Base-by-base conservation (phyloP, 331 rosid species). In the Spiraea crenata region DNA sequence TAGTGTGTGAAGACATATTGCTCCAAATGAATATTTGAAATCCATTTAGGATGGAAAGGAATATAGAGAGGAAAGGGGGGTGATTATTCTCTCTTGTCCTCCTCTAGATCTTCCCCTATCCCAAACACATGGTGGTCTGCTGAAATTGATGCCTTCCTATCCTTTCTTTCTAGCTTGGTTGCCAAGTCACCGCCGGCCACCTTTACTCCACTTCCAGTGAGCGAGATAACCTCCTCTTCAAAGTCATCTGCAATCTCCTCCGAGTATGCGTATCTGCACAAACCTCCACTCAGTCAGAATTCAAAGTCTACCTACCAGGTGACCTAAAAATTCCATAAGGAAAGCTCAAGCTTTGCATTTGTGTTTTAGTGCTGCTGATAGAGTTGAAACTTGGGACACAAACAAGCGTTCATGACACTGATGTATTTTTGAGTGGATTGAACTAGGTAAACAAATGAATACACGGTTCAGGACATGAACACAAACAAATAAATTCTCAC, bases 41-140 rank as follows among this genome's bases (percentile, higher is more conserved):
- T 63, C 63, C 57, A 7, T 8, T 12, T 44, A 37, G 14, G 65
- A 3, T 20, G 17, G 12, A 51, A 37, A 7, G 31, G 50, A 19
- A 17, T 16, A 11, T 5, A 44, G 7, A 15, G 45, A 56, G 54
- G 15, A 4, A 13, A 45, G 17, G 35, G 44, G 41, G 20, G 31
- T 39, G 15, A 58, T 73, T 77, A 92, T 64, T 90, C 96, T 82
- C 98, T 81, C 84, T 90, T 92, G 75, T 90, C 98, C 71, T 92
- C 98, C 81, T 92, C 98, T 39, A 84, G 42, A 83, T 86, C 96
- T 82, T 86, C 95, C 39, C 76, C 79, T 17, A 69, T 82, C 44
- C 88, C 92, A 51, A 79, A 85, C 12, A 89, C 72, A 40, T 68
- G 88, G 34, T 78, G 86, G 70, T 90, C 96, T 35, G 85, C 73